phyloP scores from a whole-genome alignment of 768 basidiomycete genomes.

The Mycena belliarum region DNA sequence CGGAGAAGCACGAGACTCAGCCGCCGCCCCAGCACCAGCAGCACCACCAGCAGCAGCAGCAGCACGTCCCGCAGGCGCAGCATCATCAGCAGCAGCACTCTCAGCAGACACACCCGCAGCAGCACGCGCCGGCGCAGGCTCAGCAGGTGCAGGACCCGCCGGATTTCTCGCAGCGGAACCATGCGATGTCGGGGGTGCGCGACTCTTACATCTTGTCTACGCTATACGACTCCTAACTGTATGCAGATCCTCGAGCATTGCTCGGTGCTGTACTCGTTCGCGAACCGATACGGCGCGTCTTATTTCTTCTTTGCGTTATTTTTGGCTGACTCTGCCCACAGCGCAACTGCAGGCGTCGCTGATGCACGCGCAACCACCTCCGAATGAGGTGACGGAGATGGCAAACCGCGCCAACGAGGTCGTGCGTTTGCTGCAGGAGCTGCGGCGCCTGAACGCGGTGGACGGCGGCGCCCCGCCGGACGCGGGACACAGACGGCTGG shows the following conservation, averaged over 20 bases:
- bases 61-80: not conserved
- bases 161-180: slow-evolving; percentile 1
- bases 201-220: slow-evolving; percentile 25
- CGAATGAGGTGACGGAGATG: slow-evolving; percentile 70
- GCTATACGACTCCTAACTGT: not conserved
- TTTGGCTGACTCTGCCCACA: slow-evolving; percentile 17
- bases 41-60: not conserved
- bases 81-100: slow-evolving; percentile 23
- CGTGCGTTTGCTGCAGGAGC: slow-evolving; percentile 65
- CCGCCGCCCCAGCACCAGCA: slow-evolving; percentile 6
- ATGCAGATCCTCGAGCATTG: slow-evolving; percentile 64
- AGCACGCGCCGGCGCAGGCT: no score
- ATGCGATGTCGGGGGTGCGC: slow-evolving; percentile 36
- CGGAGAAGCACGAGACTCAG: not conserved
- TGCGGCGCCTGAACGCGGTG: slow-evolving; percentile 41
- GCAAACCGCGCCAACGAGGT: slow-evolving; percentile 63
- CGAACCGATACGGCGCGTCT: slow-evolving; percentile 62
- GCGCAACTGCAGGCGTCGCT: slow-evolving; percentile 47
- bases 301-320: not conserved
- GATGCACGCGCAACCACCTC: slow-evolving; percentile 52
- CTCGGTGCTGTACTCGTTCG: slow-evolving; percentile 59
- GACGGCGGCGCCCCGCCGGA: not conserved
- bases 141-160: slow-evolving; percentile 10
- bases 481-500: not conserved
- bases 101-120: slow-evolving; percentile 7